Base-by-base conservation (phyloP, 2,329 filamentous ascomycete species). In the Colletotrichum sp. region DNA sequence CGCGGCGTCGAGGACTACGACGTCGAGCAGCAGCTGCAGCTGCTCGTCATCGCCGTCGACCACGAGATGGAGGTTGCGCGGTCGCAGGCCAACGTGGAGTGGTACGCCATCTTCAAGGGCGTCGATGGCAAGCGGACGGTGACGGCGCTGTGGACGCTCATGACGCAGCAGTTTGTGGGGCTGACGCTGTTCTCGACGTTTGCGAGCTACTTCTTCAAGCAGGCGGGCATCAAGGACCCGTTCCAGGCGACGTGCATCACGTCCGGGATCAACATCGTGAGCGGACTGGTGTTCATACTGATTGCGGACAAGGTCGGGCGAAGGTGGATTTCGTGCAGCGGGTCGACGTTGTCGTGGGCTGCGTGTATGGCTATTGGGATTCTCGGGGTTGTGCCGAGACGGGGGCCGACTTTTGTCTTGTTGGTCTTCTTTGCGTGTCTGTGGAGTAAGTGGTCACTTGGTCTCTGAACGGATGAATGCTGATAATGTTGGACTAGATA, bases 121-220 rank as follows among this genome's bases (percentile, higher is more conserved):
- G 78, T 67, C 12, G 79, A 84, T 57, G 79, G 82, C 3, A 71
- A 80, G 6, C 81, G 82, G 6, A 83, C 82, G 34, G 15, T 84
- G 6, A 79, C 81, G 15, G 77, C 83, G 5, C 69, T 80, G 21
- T 84, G 81, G 81, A 80, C 82, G 2, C 72, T 79, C 36, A 36
- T 80, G 18, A 69, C 78, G 5, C 78, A 75, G 69, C 79, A 80
- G 36, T 79, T 81, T 55, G 72, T 80, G 13, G 80, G 80, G 3
- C 69, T 80, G 21, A 78, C 77, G 10, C 71, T 81, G 8, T 80
- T 80, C 64, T 76, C 67, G 32, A 78, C 78, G 7, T 81, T 77
- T 55, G 79, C 75, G 12, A 77, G 77, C 3, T 85, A 83, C 73
- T 85, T 85, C 64, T 85, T 84, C 55, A 81, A 82, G 63, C 83